Evolutionary conservation across 371 early-diverging fungal genomes (phyloP).

Genomic region (Mucor irregularis): DNA sequence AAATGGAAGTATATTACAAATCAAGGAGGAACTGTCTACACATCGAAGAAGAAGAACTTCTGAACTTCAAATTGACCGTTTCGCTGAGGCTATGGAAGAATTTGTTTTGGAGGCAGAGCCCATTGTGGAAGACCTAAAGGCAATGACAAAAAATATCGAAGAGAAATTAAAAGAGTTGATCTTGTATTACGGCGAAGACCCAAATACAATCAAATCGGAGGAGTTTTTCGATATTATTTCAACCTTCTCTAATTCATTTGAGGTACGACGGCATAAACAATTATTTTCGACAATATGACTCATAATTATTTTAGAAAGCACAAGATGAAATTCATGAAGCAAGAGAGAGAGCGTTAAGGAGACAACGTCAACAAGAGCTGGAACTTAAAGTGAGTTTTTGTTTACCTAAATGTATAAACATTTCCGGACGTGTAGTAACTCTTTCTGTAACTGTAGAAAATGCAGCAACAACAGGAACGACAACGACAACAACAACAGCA

Average conservation of each 20-base stretch:
- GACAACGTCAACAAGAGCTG: conserved; percentile 24
- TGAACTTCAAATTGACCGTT: conserved; percentile 60
- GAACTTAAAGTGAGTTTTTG: conserved; percentile 11
- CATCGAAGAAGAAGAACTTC: conserved; percentile 29
- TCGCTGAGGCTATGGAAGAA: conserved; percentile 65
- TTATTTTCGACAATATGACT: too few relatives aligned
- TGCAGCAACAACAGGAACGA: conserved; percentile 8
- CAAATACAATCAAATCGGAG: conserved; percentile 73
- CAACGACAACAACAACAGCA: conserved; percentile 1
- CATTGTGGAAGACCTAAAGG: conserved; percentile 33
- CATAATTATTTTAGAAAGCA: conserved; percentile 14
- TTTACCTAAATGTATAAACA: background rate
- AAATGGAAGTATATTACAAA: conserved; percentile 52
- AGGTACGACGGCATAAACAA: conserved; percentile 20
- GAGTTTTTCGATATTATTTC: conserved; percentile 78
- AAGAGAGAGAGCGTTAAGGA: conserved; percentile 26
- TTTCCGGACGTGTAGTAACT: background rate
- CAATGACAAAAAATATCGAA: conserved; percentile 49
- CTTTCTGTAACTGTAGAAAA: conserved; percentile 13
- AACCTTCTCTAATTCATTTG: conserved; percentile 42
- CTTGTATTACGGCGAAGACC: conserved; percentile 81
- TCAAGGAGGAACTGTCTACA: conserved; percentile 59
- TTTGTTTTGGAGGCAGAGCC: conserved; percentile 47
- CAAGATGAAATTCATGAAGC: conserved; percentile 31
- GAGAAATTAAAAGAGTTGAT: conserved; percentile 63